A percentile compares a stretch with the other conserved stretches of the same genome.
Evolutionary conservation across 352 stramenopile species (phyloP).

Genomic region (Globisporangium irregulare): DNA sequence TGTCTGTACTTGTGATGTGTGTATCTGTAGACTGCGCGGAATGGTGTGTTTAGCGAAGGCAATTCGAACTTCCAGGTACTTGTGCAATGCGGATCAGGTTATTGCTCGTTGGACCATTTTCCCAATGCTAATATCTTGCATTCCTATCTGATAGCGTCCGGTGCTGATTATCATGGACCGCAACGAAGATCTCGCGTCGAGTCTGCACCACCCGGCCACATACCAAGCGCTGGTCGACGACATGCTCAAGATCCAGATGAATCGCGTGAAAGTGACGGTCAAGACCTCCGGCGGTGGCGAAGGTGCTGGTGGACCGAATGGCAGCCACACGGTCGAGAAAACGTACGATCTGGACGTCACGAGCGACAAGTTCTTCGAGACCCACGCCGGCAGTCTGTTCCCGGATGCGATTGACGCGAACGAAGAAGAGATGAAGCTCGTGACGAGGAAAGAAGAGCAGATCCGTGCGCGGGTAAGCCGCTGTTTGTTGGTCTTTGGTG

Average conservation of each 20-base stretch:
- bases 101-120: background rate
- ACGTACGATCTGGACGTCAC: slow-evolving; percentile 82
- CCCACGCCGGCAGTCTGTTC: slow-evolving; percentile 73
- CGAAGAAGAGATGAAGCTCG: slow-evolving; percentile 86
- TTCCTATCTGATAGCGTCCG: slow-evolving; percentile 56
- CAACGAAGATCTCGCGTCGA: slow-evolving; percentile 94
- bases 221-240: slow-evolving; percentile 96
- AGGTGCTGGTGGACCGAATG: slow-evolving; percentile 5
- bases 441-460: slow-evolving; percentile 83
- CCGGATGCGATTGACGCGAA: slow-evolving; percentile 84
- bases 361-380: slow-evolving; percentile 80
- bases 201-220: slow-evolving; percentile 94
- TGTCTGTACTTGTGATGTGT: background rate
- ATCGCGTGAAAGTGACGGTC: slow-evolving; percentile 93
- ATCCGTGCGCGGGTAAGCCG: slow-evolving; percentile 50
- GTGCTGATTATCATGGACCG: slow-evolving; percentile 97
- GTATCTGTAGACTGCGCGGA: slow-evolving; percentile 43
- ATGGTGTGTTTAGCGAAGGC: slow-evolving; percentile 64
- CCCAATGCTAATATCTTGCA: background rate
- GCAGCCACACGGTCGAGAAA: slow-evolving; percentile 46
- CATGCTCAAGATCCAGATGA: slow-evolving; percentile 94
- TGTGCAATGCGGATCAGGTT: background rate
- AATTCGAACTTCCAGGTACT: slow-evolving; percentile 66
- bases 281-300: slow-evolving; percentile 35
- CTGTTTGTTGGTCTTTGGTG: background rate